phyloP scores from a whole-genome alignment of 2,329 filamentous ascomycete genomes.

The Cladosporium sp. region DNA sequence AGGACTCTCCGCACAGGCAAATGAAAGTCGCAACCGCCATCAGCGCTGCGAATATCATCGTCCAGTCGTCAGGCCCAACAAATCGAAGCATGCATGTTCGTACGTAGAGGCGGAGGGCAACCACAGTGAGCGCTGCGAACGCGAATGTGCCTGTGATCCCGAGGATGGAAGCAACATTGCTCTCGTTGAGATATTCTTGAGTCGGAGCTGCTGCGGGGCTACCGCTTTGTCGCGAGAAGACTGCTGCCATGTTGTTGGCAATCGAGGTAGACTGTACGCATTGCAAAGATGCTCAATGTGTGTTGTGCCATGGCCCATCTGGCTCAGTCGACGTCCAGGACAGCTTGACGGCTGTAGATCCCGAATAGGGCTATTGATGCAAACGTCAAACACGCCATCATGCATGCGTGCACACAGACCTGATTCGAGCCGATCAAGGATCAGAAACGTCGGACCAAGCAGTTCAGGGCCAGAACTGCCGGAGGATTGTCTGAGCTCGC shows the following conservation, averaged over 20 bases:
- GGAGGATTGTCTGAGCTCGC: background rate
- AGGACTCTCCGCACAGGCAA: conserved; percentile 43
- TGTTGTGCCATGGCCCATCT: too few relatives aligned
- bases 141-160: conserved; percentile 23
- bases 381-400: background rate
- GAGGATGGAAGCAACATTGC: conserved; percentile 21
- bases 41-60: conserved; percentile 42
- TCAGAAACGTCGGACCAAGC: background rate
- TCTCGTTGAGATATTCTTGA: conserved; percentile 23
- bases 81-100: conserved; percentile 45
- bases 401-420: background rate
- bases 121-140: conserved; percentile 18
- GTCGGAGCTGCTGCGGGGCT: background rate
- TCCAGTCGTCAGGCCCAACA: conserved; percentile 47
- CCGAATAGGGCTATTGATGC: background rate
- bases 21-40: conserved; percentile 30
- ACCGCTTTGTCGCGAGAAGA: background rate
- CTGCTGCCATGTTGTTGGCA: background rate
- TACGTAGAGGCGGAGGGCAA: conserved; percentile 31
- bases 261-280: background rate
- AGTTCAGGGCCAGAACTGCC: background rate
- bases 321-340: background rate
- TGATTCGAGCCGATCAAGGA: background rate
- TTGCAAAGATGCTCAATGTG: too few relatives aligned
- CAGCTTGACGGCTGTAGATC: background rate